Percentiles rank a stretch among this genome's conserved stretches.
phyloP scores from a whole-genome alignment of 1,284 basidiomycete species.

The Anthracocystis setariae region DNA sequence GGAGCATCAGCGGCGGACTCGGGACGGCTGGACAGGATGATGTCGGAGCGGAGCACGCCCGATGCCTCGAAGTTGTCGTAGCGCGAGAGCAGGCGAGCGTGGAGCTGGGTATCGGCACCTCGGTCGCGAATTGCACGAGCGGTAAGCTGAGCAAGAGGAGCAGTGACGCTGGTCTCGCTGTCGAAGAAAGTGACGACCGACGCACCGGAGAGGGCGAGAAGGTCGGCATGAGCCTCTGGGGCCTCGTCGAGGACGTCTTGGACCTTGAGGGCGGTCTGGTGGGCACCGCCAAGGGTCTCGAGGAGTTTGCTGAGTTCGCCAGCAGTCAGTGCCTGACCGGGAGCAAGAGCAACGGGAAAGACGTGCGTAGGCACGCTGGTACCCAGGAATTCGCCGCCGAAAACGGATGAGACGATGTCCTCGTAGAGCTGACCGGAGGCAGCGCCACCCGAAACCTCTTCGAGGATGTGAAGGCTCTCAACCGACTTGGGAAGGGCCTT shows the following conservation, averaged over 20 bases:
- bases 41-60: conserved; percentile 62
- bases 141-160: conserved; percentile 51
- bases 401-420: conserved; percentile 53
- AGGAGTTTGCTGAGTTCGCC: conserved; percentile 56
- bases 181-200: conserved; percentile 63
- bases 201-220: conserved; percentile 52
- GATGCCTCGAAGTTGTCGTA: conserved; percentile 65
- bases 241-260: conserved; percentile 44
- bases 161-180: conserved; percentile 57
- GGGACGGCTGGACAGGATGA: conserved; percentile 53
- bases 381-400: conserved; percentile 45
- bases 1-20: conserved; percentile 54
- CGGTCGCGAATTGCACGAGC: conserved; percentile 57
- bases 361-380: conserved; percentile 36
- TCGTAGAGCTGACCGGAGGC: conserved; percentile 57
- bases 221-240: conserved; percentile 42
- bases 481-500: conserved; percentile 56
- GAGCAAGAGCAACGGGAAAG: conserved; percentile 50
- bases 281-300: conserved; percentile 31
- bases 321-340: conserved; percentile 50
- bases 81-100: conserved; percentile 60
- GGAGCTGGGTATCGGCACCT: conserved; percentile 44
- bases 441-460: conserved; percentile 54
- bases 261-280: conserved; percentile 39
- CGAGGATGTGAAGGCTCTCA: conserved; percentile 60